These are phyloP conservation scores for Penicillium sp. DNA, from an alignment of 2,329 filamentous ascomycete genomes.

Conservation along the genomic window DNA sequence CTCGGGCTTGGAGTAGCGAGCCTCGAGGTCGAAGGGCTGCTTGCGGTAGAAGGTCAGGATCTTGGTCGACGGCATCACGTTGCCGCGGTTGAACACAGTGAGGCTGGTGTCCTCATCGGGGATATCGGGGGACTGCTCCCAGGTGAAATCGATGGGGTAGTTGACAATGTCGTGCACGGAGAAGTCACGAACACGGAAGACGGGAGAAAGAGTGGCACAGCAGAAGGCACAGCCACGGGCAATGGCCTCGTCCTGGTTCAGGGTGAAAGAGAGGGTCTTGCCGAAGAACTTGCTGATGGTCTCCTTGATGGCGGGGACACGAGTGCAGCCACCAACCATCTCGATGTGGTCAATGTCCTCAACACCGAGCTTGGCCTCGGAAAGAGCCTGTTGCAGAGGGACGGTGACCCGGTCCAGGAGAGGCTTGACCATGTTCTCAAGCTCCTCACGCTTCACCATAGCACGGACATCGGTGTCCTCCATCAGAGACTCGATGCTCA, in stretches of 20 bases:
- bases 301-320: constrained; percentile 90
- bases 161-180: constrained; percentile 94
- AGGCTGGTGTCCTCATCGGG: constrained; percentile 97
- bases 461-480: constrained; percentile 89
- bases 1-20: constrained; percentile 85
- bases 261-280: constrained; percentile 89
- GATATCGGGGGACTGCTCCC: constrained; percentile 98
- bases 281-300: constrained; percentile 86
- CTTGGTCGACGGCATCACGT: constrained; percentile 96
- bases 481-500: constrained; percentile 98
- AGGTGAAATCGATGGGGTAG: constrained; percentile 97
- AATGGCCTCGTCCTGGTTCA: constrained; percentile 97
- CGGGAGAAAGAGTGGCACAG: constrained; percentile 94
- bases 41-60: constrained; percentile 99
- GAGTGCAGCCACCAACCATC: constrained; percentile 90
- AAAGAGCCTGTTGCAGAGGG: constrained; percentile 85
- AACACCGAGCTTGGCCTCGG: constrained; percentile 84
- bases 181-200: constrained; percentile 98
- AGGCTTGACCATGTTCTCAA: constrained; percentile 86
- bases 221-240: constrained; percentile 94
- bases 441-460: constrained; percentile 89
- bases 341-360: constrained; percentile 94
- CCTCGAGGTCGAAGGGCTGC: constrained; percentile 94
- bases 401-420: constrained; percentile 68
- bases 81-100: constrained; percentile 96